Percentiles rank a stretch among this genome's conserved stretches.
Conservation (phyloP, 2,329 filamentous ascomycete species). For the Sporothrix luriei region DNA sequence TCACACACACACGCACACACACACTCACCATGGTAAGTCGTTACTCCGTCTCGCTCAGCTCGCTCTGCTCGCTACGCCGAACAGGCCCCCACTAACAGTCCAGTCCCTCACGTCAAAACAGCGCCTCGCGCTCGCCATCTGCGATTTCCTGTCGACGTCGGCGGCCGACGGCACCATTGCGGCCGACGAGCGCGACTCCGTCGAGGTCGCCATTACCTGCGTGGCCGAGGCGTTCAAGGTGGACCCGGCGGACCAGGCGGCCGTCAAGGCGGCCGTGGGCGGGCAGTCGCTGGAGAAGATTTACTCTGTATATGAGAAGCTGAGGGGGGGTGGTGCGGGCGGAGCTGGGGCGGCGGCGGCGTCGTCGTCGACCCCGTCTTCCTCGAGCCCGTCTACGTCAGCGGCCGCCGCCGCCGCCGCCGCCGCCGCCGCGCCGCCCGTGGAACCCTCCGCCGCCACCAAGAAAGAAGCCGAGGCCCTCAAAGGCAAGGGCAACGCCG, state of each 20-base stretch:
- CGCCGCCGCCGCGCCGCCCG: constrained; percentile 45
- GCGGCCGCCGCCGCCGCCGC: constrained; percentile 46
- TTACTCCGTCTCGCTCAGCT: background rate
- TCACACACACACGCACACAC: background rate
- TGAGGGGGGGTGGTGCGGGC: constrained; percentile 61
- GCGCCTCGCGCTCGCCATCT: constrained; percentile 94
- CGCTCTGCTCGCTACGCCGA: background rate
- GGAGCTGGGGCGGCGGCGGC: constrained; percentile 43
- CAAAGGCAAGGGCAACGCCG: constrained; percentile 88
- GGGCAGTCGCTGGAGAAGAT: constrained; percentile 86
- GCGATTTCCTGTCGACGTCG: constrained; percentile 88
- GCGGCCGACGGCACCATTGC: constrained; percentile 85
- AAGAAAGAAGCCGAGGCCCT: constrained; percentile 83
- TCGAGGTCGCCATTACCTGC: constrained; percentile 92
- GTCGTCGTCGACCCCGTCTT: constrained; percentile 45
- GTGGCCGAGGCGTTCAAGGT: constrained; percentile 96
- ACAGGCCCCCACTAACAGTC: background rate
- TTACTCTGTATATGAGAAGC: constrained; percentile 94
- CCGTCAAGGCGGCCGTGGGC: constrained; percentile 76
- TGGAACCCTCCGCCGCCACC: constrained; percentile 44
- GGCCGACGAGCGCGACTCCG: constrained; percentile 85
- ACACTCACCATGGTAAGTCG: constrained; percentile 22
- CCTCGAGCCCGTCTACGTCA: constrained; percentile 47
- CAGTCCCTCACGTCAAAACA: constrained; percentile 60
- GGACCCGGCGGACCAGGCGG: constrained; percentile 74